Conservation (phyloP, 768 basidiomycete genomes). For the Naganishia antarctica region DNA sequence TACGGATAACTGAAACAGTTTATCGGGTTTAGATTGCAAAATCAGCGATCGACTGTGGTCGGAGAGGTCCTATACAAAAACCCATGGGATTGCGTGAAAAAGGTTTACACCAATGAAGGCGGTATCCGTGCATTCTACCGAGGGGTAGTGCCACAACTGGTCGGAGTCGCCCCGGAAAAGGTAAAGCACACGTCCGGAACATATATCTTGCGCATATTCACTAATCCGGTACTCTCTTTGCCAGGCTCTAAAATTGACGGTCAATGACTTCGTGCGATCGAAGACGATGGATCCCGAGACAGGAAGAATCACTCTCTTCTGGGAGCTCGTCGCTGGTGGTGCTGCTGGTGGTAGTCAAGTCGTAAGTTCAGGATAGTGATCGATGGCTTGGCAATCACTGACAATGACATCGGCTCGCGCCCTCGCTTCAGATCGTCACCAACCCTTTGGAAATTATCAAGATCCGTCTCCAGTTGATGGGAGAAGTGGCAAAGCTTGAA, state of each 20-base stretch:
- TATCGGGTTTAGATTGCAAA: conserved; percentile 99
- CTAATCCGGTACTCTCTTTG: neutral
- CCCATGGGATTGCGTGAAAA: conserved; percentile 85
- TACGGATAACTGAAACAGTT: conserved; percentile 21
- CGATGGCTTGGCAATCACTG: neutral
- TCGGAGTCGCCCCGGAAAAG: conserved; percentile 55
- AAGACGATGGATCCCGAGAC: conserved; percentile 89
- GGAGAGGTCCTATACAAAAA: conserved; percentile 97
- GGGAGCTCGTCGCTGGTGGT: conserved; percentile 90
- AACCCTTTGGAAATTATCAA: conserved; percentile 63
- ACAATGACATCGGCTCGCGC: neutral
- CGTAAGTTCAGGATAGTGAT: conserved; percentile 58
- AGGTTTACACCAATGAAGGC: conserved; percentile 92
- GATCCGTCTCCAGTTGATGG: conserved; percentile 47
- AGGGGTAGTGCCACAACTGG: conserved; percentile 86
- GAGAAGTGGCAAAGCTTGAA: conserved; percentile 82
- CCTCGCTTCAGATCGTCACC: conserved; percentile 70
- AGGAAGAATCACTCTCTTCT: conserved; percentile 80
- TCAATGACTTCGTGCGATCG: conserved; percentile 83
- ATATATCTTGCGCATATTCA: neutral
- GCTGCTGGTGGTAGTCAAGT: conserved; percentile 96
- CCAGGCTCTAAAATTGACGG: conserved; percentile 91
- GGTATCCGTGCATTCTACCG: conserved; percentile 80
- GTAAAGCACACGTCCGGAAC: neutral
- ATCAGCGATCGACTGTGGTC: conserved; percentile 92